Conservation (phyloP, 345 rosid species). For the Adansonia digitata region DNA sequence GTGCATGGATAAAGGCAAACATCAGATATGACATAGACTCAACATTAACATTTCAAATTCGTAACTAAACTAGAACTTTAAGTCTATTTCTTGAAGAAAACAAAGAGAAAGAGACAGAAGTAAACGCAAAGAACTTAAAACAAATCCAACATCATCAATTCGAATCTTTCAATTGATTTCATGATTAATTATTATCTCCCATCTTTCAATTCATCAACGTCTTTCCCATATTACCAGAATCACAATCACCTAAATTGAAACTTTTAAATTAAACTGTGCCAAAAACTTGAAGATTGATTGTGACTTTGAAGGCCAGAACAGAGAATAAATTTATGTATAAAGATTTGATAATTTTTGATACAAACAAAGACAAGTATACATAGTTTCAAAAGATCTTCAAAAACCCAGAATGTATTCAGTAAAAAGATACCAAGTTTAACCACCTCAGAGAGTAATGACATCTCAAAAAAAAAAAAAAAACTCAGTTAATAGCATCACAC, state of each 20-base stretch:
- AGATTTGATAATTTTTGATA: too few species aligned
- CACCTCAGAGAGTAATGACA: not conserved
- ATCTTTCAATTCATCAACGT: not conserved
- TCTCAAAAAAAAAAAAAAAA: not conserved
- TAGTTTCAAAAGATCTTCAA: slow-evolving; percentile 19
- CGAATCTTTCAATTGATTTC: not conserved
- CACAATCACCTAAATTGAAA: not conserved
- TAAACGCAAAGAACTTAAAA: not conserved
- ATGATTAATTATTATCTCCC: not conserved
- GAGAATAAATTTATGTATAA: not conserved
- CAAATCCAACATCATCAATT: not conserved
- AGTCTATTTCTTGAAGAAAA: not conserved
- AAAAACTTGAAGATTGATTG: not conserved
- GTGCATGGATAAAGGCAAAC: not conserved
- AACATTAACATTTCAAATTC: not conserved
- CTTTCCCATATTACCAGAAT: not conserved
- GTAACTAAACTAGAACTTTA: not conserved
- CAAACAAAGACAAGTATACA: slow-evolving; percentile 26
- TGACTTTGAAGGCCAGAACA: slow-evolving; percentile 6
- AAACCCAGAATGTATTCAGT: slow-evolving; percentile 18
- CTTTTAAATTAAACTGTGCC: not conserved
- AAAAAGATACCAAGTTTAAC: not conserved
- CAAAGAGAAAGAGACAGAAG: not conserved
- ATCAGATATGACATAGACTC: not conserved
- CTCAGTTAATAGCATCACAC: slow-evolving; percentile 75